A percentile compares a stretch with the other conserved stretches of the same genome.
Conservation (phyloP, 805 yeast genomes). For the Metschnikowia sp. region DNA sequence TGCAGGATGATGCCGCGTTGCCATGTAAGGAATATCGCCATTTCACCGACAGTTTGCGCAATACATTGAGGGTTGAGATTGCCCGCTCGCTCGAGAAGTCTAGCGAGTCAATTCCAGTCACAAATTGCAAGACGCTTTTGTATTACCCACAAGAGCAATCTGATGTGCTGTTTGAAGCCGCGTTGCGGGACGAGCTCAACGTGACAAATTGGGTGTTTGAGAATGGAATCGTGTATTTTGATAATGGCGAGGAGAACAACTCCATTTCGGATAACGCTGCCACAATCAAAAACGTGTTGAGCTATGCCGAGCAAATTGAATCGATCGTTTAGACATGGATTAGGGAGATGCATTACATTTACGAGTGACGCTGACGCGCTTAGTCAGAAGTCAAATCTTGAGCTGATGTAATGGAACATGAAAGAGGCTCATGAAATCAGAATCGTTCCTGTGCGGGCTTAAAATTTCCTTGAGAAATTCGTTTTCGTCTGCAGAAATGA, state of each 20-base stretch:
- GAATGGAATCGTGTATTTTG: conserved; percentile 50
- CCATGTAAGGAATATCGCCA: conserved; percentile 73
- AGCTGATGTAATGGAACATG: no score
- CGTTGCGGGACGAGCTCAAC: conserved; percentile 31
- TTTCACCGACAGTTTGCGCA: conserved; percentile 70
- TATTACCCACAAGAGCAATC: conserved; percentile 53
- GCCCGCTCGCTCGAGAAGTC: conserved; percentile 80
- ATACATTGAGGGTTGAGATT: conserved; percentile 81
- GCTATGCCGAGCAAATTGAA: conserved; percentile 88
- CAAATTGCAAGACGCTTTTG: conserved; percentile 77
- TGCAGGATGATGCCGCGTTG: conserved; percentile 53
- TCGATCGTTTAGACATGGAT: conserved; percentile 58
- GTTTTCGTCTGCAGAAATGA: no score
- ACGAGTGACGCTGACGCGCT: no score
- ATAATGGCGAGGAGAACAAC: conserved; percentile 50
- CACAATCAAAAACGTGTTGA: conserved; percentile 68
- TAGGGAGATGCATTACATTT: no score
- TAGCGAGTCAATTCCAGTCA: conserved; percentile 70
- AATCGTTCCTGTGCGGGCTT: no score
- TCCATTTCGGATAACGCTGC: conserved; percentile 31
- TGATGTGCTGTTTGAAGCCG: conserved; percentile 30
- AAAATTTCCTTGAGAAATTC: no score
- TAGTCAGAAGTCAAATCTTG: no score
- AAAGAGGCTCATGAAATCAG: no score
- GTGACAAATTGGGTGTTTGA: conserved; percentile 56